Conservation (phyloP, 78 protist species). For the Neovahlkampfia damariscottae region DNA sequence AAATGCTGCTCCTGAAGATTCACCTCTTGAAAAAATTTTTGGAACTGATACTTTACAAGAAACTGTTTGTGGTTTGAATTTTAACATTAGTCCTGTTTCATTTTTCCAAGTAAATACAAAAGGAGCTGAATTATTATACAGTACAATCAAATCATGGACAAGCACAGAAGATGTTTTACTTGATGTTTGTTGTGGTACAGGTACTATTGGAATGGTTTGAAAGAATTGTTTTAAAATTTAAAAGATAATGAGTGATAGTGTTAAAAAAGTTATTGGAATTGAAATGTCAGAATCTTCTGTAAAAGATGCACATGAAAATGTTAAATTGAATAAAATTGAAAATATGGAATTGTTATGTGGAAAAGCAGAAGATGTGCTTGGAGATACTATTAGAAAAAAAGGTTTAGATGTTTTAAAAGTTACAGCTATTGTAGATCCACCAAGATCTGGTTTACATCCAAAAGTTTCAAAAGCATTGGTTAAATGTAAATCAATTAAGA, state of each 20-base stretch:
- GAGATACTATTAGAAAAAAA: neutral
- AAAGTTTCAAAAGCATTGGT: slow-evolving; percentile 50
- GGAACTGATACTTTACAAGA: slow-evolving; percentile 40
- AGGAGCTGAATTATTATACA: slow-evolving; percentile 28
- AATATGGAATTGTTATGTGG: slow-evolving; percentile 41
- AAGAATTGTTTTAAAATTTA: no score
- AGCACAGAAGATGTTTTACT: slow-evolving; percentile 32
- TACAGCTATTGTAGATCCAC: slow-evolving; percentile 41
- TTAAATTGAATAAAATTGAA: slow-evolving; percentile 30
- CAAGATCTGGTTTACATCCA: slow-evolving; percentile 50
- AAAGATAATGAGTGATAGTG: slow-evolving; percentile 31
- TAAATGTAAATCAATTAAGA: slow-evolving; percentile 1
- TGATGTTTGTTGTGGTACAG: slow-evolving; percentile 90
- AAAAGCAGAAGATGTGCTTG: slow-evolving; percentile 46
- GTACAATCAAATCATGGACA: neutral
- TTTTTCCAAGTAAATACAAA: slow-evolving; percentile 73
- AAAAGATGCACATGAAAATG: slow-evolving; percentile 63
- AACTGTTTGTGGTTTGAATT: slow-evolving; percentile 30
- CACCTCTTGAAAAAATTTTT: slow-evolving; percentile 10
- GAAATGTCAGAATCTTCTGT: slow-evolving; percentile 59
- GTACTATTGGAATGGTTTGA: slow-evolving; percentile 83
- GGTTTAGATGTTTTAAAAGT: neutral
- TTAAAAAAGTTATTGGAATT: slow-evolving; percentile 55
- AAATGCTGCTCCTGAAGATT: slow-evolving; percentile 41
- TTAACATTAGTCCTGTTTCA: slow-evolving; percentile 32